These are phyloP conservation scores for Coleophoma crateriformis DNA, from an alignment of 2,329 filamentous ascomycete genomes.

Conservation along the genomic window DNA sequence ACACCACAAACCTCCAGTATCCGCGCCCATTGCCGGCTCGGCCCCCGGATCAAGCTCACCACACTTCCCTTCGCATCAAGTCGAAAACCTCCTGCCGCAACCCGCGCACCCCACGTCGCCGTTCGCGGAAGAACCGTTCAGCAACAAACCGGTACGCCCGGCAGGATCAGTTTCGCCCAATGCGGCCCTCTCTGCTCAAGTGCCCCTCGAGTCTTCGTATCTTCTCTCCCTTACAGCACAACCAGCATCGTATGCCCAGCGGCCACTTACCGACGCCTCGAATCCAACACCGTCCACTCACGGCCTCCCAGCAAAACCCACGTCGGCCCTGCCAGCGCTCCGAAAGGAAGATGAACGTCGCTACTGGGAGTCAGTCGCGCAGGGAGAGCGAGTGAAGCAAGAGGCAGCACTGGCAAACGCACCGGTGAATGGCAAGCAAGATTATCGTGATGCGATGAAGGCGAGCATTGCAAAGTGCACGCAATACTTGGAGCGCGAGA, in stretches of 20 bases:
- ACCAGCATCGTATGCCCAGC: too few species aligned
- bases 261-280: not conserved
- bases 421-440: not conserved
- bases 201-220: slow-evolving; percentile 16
- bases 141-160: slow-evolving; percentile 20
- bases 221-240: slow-evolving; percentile 13
- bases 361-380: slow-evolving; percentile 13
- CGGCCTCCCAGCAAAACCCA: slow-evolving; percentile 14
- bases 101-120: not conserved
- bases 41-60: slow-evolving; percentile 12
- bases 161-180: slow-evolving; percentile 11
- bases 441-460: not conserved
- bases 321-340: slow-evolving; percentile 14
- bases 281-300: not conserved
- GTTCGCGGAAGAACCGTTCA: slow-evolving; percentile 8
- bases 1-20: not conserved
- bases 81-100: not conserved
- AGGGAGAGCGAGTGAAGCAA: not conserved
- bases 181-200: slow-evolving; percentile 13
- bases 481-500: too few species aligned
- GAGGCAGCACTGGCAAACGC: not conserved
- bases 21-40: slow-evolving; percentile 6
- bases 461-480: not conserved
- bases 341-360: slow-evolving; percentile 14
- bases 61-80: slow-evolving; percentile 20